Base-by-base conservation (phyloP, 495 filamentous ascomycete species). In the Penicillium atrosanguineum region DNA sequence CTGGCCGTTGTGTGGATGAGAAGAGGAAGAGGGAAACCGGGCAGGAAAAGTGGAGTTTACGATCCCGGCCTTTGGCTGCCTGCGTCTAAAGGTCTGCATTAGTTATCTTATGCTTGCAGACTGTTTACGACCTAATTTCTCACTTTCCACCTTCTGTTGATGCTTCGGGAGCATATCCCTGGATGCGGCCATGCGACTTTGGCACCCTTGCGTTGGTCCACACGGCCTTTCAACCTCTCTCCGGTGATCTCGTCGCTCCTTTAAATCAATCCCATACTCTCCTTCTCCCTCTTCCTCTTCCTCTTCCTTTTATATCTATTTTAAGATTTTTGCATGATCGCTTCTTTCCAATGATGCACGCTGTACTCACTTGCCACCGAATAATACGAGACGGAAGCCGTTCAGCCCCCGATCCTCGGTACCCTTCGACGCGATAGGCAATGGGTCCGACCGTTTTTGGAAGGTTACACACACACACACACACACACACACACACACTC, bases 1-100 rank as follows among this genome's bases (percentile, higher is more conserved):
- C 7, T 7, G 7, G 3, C 20, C 14, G 19, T 21, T 21, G 42
- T 23, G 41, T 52, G 48, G 26, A 47, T 29, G 44, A 71, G 86
- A 86, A 40, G 37, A 48, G 37, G 39, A 23, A 48, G 37, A 40
- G 37, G 29, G 36, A 48, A 25, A 40, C 38, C 38, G 38, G 37
- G 38, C 38, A 40, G 16, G 38, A 34, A 34, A 34, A 40, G 38
- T 40, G 38, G 38, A 40, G 38, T 40, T 40, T 34, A 34, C 31
- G 31, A 34, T 34, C 31, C 31, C 31, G 31, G 31, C 31, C 6
- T 34, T 3, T 34, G 1, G 8, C 11, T 34, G 31, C 31, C 11
- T 34, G 31, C 11, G 31, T 34, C 31, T 34, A 12, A 3, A 14
- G 31, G 16, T 14, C 44, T 18, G 44, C 23, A n/a, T 46, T 25